Percentiles rank a stretch among this genome's conserved stretches.
phyloP scores from a whole-genome alignment of 169 alveolate species.

The Babesia bovis region DNA sequence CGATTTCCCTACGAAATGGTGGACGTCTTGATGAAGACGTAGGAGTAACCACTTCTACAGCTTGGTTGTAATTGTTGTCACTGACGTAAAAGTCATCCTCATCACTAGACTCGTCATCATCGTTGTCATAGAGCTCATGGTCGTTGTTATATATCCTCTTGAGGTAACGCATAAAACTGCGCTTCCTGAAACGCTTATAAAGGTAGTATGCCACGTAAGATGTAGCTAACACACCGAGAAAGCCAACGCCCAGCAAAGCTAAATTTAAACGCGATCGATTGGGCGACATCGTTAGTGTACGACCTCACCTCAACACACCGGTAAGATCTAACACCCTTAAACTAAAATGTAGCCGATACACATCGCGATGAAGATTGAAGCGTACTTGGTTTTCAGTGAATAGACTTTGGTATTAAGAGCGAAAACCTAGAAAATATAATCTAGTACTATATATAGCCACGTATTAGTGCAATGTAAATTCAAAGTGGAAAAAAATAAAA shows the following conservation, averaged over 20 bases:
- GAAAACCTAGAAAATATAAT: too few relatives aligned
- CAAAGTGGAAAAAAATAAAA: too few relatives aligned
- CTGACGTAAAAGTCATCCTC: conserved; percentile 28
- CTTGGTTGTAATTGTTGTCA: neutral
- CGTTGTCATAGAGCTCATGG: conserved; percentile 42
- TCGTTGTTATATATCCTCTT: conserved; percentile 34
- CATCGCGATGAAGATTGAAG: neutral
- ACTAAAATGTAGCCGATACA: neutral
- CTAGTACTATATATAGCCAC: too few relatives aligned
- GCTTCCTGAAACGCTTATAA: conserved; percentile 19
- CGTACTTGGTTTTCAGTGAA: neutral
- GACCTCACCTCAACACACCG: neutral
- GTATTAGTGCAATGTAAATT: too few relatives aligned
- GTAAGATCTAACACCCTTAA: neutral
- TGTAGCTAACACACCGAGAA: conserved; percentile 33
- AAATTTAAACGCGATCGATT: conserved; percentile 13
- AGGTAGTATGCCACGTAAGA: conserved; percentile 57
- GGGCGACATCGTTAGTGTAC: neutral
- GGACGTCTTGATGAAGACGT: too few relatives aligned
- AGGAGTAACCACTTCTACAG: too few relatives aligned
- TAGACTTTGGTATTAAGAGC: too few relatives aligned
- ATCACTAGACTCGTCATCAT: conserved; percentile 18
- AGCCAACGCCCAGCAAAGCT: conserved; percentile 33
- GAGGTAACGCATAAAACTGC: conserved; percentile 14
- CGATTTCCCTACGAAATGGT: too few relatives aligned